phyloP scores from a whole-genome alignment of 1,284 basidiomycete genomes.

The Ceratobasidium sp. region DNA sequence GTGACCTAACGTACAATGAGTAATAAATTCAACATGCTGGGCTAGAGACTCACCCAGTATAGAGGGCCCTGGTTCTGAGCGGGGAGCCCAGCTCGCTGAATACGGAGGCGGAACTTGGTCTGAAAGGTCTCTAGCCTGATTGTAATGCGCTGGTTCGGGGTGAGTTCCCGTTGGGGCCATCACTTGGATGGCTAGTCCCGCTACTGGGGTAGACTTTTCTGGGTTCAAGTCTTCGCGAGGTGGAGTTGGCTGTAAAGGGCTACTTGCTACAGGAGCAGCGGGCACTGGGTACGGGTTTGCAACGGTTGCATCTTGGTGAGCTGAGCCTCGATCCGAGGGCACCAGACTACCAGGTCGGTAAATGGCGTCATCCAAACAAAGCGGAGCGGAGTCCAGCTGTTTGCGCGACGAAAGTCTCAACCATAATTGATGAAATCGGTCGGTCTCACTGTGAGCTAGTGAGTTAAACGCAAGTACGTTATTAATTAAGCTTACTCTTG shows the following conservation, averaged over 20 bases:
- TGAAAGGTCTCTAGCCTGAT: not conserved
- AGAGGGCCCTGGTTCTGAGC: conserved; percentile 13
- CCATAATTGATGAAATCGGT: conserved; percentile 6
- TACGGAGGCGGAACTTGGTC: conserved; percentile 23
- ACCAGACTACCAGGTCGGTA: conserved; percentile 21
- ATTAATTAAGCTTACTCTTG: not conserved
- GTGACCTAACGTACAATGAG: not conserved
- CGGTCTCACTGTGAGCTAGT: conserved; percentile 3
- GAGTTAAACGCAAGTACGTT: not conserved
- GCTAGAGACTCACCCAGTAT: not conserved
- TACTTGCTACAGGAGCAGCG: not conserved
- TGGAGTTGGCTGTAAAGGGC: not conserved
- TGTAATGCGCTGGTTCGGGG: not conserved
- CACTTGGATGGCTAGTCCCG: not conserved
- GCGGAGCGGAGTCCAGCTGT: not conserved
- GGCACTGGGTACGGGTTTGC: not conserved
- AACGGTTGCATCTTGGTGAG: not conserved
- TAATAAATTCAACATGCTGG: not conserved
- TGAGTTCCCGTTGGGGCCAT: not conserved
- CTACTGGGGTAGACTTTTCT: not conserved
- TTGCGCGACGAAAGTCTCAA: not conserved
- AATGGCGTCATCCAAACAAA: conserved; percentile 12
- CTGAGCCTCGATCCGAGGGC: not conserved
- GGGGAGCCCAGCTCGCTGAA: not conserved
- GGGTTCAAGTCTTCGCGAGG: not conserved